Evolutionary conservation across 306 rosid species (phyloP), one percentile per base, ranked within the genome.

Genomic region (Acmispon strigosus): DNA sequence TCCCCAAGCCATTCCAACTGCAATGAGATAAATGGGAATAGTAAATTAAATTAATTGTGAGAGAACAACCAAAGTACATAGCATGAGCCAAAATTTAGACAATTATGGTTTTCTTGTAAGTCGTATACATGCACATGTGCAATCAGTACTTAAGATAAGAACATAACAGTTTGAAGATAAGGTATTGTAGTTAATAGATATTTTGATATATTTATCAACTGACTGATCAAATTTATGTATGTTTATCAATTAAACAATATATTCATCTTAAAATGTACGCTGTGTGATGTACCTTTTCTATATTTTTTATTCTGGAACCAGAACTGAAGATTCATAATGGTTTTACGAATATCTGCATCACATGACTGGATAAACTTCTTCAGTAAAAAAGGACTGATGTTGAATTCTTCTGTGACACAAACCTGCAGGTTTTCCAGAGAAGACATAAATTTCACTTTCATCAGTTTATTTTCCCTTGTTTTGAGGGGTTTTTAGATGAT

Each of bases 261-360:
- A 12, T 43, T 63, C 41, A 45, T 43, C 54, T 63, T 13, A 63
- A 74, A 55, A 73, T 2, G 59, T 12, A 16, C 19, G 52, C 20
- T 50, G 39, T 24, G 76, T 64, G 32, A 76, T 83, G 8, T 41
- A 93, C 98, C 96, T 86, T 78, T 75, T 42, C 64, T 48, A 76
- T 69, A 62, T 68, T 49, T 66, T 82, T 62, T 68, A 78, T 89
- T 88, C 84, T 86, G 99, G 78, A 88, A 77, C 99, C 99, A 87
- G 88, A 87, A 94, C 84, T 94, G 99, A 77, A 94, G 92, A 70
- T 86, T 85, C 96, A 85, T 76, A 56, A 86, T 83, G 75, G 78
- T 78, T 87, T 94, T 90, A 47, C 97, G 92, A 57, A 94, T 85
- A 79, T 94, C 99, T 54, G 87, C 85, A 66, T 55, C 74, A 51